Percentiles rank a stretch among this genome's conserved stretches.
These are phyloP conservation scores for Guillardia theta DNA, from an alignment of 78 protist genomes.

Conservation along the genomic window DNA sequence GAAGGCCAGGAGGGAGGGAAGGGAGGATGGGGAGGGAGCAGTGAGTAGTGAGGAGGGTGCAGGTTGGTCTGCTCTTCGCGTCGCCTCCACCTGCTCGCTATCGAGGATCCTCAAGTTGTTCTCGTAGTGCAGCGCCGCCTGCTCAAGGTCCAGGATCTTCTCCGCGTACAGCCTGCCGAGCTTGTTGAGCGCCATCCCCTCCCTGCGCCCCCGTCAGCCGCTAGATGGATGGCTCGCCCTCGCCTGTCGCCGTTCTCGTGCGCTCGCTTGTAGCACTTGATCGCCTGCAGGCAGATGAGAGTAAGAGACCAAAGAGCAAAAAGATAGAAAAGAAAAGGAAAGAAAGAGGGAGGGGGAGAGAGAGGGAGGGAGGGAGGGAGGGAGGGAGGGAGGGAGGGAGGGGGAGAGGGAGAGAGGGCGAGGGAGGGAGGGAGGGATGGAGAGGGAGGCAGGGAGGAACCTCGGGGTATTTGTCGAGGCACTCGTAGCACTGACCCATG, in stretches of 20 bases:
- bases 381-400: too few species aligned
- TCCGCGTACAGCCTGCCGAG: constrained; percentile 68
- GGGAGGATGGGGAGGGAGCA: background rate
- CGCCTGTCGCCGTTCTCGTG: constrained; percentile 61
- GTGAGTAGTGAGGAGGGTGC: too few species aligned
- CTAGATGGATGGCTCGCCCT: background rate
- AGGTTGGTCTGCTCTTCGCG: too few species aligned
- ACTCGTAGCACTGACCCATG: constrained; percentile 52
- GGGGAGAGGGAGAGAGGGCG: too few species aligned
- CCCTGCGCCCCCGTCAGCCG: constrained; percentile 42
- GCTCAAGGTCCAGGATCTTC: constrained; percentile 37
- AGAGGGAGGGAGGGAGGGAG: too few species aligned
- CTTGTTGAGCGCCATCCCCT: constrained; percentile 64
- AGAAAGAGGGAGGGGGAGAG: too few species aligned
- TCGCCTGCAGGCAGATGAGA: too few species aligned
- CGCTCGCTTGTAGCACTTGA: constrained; percentile 83
- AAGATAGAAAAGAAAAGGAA: too few species aligned
- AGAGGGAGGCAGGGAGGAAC: too few species aligned
- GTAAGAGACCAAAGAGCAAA: too few species aligned
- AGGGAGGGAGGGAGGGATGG: too few species aligned
- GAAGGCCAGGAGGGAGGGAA: background rate
- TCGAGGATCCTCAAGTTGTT: constrained; percentile 65
- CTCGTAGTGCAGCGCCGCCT: constrained; percentile 65
- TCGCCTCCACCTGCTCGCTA: constrained; percentile 7
- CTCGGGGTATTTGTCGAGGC: constrained; percentile 15